Evolutionary conservation across 225 moss, liverwort and hornwort species (phyloP).

Genomic region (Physcomitrellopsis africana): DNA sequence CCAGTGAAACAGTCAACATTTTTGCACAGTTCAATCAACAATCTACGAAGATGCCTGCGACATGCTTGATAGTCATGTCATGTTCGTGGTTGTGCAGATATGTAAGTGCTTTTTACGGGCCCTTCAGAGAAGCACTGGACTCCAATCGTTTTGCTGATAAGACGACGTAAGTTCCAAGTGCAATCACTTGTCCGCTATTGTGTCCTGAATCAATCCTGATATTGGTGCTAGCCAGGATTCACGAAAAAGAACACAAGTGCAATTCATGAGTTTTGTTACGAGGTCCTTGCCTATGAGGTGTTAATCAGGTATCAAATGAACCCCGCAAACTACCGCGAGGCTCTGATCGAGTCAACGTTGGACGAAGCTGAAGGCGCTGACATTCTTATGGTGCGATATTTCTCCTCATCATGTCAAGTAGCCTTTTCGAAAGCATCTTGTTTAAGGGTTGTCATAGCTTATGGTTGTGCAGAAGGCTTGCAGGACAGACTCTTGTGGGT

Average conservation of each 20-base stretch:
- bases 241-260: background rate
- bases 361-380: conserved; percentile 97
- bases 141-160: conserved; percentile 98
- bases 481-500: too few species aligned
- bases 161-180: conserved; percentile 71
- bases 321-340: conserved; percentile 96
- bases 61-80: background rate
- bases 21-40: background rate
- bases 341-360: conserved; percentile 84
- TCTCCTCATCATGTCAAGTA: background rate
- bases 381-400: conserved; percentile 79
- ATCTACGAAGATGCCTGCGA: background rate
- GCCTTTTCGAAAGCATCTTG: background rate
- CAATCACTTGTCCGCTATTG: background rate
- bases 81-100: conserved; percentile 58
- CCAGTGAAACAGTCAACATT: background rate
- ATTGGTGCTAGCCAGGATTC: conserved; percentile 1
- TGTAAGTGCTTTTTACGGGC: conserved; percentile 98
- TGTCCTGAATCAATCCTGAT: too few species aligned
- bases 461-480: background rate
- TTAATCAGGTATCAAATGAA: conserved; percentile 95
- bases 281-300: conserved; percentile 30
- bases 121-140: conserved; percentile 97
- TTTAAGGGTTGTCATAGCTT: background rate
- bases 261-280: background rate